A percentile compares a stretch with the other conserved stretches of the same genome.
Evolutionary conservation across 2,329 filamentous ascomycete species (phyloP).

Genomic region (Ophiostoma angusticollis): DNA sequence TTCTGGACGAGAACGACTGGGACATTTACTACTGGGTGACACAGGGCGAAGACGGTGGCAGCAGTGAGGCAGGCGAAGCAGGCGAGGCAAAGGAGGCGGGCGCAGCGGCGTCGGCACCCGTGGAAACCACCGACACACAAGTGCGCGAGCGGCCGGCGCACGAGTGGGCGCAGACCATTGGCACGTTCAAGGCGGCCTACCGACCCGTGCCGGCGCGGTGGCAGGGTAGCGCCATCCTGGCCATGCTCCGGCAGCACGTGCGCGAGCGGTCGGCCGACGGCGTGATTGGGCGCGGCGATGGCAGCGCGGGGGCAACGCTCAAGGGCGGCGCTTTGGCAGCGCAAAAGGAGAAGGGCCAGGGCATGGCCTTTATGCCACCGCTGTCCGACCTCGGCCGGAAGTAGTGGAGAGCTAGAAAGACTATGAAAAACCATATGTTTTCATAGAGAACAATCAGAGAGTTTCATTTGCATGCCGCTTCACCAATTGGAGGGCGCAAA

Average conservation of each 20-base stretch:
- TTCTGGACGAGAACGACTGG: constrained; percentile 99
- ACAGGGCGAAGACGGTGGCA: constrained; percentile 42
- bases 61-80: constrained; percentile 15
- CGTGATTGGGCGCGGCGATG: constrained; percentile 20
- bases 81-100: constrained; percentile 15
- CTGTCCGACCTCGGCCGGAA: constrained; percentile 18
- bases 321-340: constrained; percentile 10
- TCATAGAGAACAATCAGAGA: not conserved
- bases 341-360: constrained; percentile 26
- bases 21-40: constrained; percentile 99
- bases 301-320: constrained; percentile 12
- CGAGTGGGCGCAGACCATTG: constrained; percentile 95
- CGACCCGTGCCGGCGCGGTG: constrained; percentile 78
- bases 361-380: constrained; percentile 47
- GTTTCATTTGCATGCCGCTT: too few relatives aligned
- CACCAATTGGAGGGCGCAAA: too few relatives aligned
- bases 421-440: not conserved
- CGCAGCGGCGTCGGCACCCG: too few relatives aligned
- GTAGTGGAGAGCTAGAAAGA: not conserved
- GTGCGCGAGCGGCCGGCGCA: constrained; percentile 38
- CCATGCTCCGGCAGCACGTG: constrained; percentile 69
- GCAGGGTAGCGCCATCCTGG: constrained; percentile 69
- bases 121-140: too few relatives aligned
- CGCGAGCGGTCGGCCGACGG: constrained; percentile 52
- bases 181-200: constrained; percentile 88